A percentile compares a stretch with the other conserved stretches of the same genome.
phyloP scores from a whole-genome alignment of 2,329 filamentous ascomycete genomes.

The Parastagonospora nodorum region DNA sequence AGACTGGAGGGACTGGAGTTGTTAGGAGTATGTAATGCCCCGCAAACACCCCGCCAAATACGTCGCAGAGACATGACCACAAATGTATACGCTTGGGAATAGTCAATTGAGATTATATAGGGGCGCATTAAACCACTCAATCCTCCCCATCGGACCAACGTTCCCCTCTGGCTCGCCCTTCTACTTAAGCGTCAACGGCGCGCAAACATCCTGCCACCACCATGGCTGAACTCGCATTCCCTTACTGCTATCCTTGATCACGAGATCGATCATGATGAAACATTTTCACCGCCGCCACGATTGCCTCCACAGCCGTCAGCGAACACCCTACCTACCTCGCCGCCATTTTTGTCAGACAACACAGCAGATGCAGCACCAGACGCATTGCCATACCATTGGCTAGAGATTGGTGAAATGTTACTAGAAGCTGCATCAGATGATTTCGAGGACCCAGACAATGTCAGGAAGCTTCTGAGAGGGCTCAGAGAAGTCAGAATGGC shows the following conservation, averaged over 20 bases:
- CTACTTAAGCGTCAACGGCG: constrained; percentile 92
- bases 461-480: constrained; percentile 77
- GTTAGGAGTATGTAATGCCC: constrained; percentile 71
- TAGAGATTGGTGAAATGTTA: constrained; percentile 86
- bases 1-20: constrained; percentile 84
- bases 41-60: constrained; percentile 33
- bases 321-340: constrained; percentile 45
- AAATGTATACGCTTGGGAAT: background rate
- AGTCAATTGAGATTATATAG: constrained; percentile 54
- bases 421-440: constrained; percentile 86
- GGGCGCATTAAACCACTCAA: constrained; percentile 76
- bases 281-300: constrained; percentile 78
- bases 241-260: constrained; percentile 78
- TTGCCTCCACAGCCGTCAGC: constrained; percentile 62
- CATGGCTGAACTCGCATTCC: constrained; percentile 81
- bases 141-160: constrained; percentile 76
- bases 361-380: constrained; percentile 70
- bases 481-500: constrained; percentile 86
- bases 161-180: constrained; percentile 94
- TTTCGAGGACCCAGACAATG: constrained; percentile 72
- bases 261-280: constrained; percentile 74
- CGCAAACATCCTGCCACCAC: constrained; percentile 87
- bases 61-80: background rate
- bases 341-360: constrained; percentile 80
- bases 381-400: constrained; percentile 90